These are phyloP conservation scores for Schwanniomyces occidentalis DNA, from an alignment of 805 yeast genomes.

Conservation along the genomic window DNA sequence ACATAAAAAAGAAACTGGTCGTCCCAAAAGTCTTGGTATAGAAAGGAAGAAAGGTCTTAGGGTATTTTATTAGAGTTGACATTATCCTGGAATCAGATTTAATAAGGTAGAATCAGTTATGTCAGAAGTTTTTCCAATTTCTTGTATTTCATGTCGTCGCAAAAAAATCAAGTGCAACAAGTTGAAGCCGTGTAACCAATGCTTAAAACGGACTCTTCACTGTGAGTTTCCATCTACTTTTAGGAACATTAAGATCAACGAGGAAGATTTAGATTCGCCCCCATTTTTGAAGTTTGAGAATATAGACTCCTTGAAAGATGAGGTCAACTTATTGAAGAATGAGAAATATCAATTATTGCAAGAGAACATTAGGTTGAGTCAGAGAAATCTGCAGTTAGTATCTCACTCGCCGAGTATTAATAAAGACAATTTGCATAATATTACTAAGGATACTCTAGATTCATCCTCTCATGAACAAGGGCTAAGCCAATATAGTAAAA, in stretches of 20 bases:
- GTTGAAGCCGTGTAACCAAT: constrained; percentile 42
- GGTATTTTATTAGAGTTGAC: too few relatives aligned
- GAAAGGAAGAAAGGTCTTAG: too few relatives aligned
- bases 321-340: constrained; percentile 17
- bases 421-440: too few relatives aligned
- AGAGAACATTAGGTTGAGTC: constrained; percentile 17
- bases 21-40: too few relatives aligned
- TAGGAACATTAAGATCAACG: constrained; percentile 40
- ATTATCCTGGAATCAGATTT: too few relatives aligned
- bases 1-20: too few relatives aligned
- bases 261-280: constrained; percentile 14
- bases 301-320: constrained; percentile 11
- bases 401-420: too few relatives aligned
- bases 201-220: constrained; percentile 33
- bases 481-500: not conserved
- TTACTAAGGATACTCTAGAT: too few relatives aligned
- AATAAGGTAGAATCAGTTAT: constrained; percentile 3
- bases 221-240: constrained; percentile 51
- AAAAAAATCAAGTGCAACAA: constrained; percentile 37
- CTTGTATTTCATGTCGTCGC: constrained; percentile 37
- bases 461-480: constrained; percentile 2
- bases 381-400: constrained; percentile 12
- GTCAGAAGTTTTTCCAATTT: constrained; percentile 32
- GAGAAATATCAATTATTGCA: constrained; percentile 22
- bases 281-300: not conserved